These are phyloP conservation scores for Circinella minor DNA, from an alignment of 371 early-diverging fungal species.

Conservation along the genomic window DNA sequence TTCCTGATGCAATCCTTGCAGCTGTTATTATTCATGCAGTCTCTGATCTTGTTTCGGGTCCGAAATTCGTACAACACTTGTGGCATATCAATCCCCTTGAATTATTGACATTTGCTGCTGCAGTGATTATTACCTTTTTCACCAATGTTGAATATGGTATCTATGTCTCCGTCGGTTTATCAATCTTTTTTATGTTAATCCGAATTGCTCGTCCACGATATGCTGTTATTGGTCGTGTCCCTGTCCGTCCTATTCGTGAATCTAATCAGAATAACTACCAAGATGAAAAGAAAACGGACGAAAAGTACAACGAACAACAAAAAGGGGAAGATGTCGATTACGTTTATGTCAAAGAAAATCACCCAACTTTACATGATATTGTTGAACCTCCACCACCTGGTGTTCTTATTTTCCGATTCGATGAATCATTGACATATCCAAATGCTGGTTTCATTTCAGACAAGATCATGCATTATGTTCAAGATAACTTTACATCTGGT, in stretches of 20 bases:
- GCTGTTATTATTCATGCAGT: conserved; percentile 83
- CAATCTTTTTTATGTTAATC: conserved; percentile 66
- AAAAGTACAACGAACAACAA: not conserved
- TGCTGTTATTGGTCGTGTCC: conserved; percentile 45
- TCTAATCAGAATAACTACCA: not conserved
- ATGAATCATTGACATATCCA: conserved; percentile 71
- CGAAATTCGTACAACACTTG: conserved; percentile 35
- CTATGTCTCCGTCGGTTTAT: conserved; percentile 65
- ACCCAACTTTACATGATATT: conserved; percentile 35
- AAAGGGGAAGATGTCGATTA: conserved; percentile 25
- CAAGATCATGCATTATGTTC: conserved; percentile 35
- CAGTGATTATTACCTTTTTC: conserved; percentile 68
- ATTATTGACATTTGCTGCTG: conserved; percentile 47
- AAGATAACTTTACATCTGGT: conserved; percentile 32
- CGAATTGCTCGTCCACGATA: conserved; percentile 73
- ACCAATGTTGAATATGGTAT: conserved; percentile 71
- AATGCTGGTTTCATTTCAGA: conserved; percentile 61
- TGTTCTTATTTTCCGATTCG: conserved; percentile 60
- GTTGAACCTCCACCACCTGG: conserved; percentile 55
- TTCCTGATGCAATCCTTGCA: conserved; percentile 79
- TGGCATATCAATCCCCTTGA: conserved; percentile 55
- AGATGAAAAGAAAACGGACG: conserved; percentile 11
- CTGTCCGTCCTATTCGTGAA: conserved; percentile 19
- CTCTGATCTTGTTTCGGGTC: conserved; percentile 57
- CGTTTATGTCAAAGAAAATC: conserved; percentile 47